These are phyloP conservation scores for Chlorella ohadii DNA, from an alignment of 139 green algal genomes.

Conservation along the genomic window DNA sequence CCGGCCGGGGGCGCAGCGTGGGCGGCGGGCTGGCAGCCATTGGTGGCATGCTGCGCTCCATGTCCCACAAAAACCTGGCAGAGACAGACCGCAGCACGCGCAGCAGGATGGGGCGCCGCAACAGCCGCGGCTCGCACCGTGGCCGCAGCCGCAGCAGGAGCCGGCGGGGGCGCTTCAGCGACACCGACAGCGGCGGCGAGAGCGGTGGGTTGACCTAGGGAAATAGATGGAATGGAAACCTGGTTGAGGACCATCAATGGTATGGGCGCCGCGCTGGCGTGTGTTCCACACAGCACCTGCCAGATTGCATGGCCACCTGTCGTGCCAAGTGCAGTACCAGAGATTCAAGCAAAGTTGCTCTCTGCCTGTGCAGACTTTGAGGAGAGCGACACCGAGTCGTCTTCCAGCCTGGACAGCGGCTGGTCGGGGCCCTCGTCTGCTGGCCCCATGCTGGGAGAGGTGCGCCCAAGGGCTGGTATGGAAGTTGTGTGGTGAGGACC, in stretches of 20 bases:
- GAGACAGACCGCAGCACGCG: not conserved
- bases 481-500: no score
- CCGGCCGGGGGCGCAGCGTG: not conserved
- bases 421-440: not conserved
- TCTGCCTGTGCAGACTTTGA: not conserved
- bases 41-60: not conserved
- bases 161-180: not conserved
- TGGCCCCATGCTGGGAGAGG: no score
- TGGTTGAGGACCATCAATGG: no score
- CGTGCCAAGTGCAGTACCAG: no score
- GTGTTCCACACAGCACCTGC: no score
- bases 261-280: no score
- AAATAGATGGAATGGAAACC: no score
- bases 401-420: not conserved
- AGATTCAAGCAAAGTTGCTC: no score
- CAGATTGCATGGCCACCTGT: no score
- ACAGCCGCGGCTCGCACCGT: not conserved
- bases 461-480: no score
- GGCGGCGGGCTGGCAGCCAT: not conserved
- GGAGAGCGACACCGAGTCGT: no score
- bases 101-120: not conserved
- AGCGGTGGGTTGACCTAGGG: conserved; percentile 18
- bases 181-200: not conserved
- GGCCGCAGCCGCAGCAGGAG: not conserved
- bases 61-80: not conserved